Percentiles rank a stretch among this genome's conserved stretches.
phyloP scores from a whole-genome alignment of 2,329 filamentous ascomycete species.

The Clonostachys sp. region DNA sequence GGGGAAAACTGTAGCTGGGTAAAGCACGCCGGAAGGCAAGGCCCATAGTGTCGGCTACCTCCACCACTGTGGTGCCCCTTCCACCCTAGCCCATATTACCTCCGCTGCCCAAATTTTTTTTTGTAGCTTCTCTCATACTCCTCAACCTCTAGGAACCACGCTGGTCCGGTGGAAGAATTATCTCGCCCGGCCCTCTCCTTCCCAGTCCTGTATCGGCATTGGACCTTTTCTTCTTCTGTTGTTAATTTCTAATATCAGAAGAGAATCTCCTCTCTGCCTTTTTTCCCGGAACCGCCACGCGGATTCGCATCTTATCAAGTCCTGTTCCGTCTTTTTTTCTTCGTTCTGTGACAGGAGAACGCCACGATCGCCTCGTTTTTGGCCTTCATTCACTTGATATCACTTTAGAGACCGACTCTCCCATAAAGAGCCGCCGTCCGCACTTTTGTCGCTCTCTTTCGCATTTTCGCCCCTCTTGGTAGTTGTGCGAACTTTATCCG shows the following conservation, averaged over 20 bases:
- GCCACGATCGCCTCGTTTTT: slow-evolving; percentile 3
- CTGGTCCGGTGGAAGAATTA: slow-evolving; percentile 27
- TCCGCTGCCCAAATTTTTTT: slow-evolving; percentile 30
- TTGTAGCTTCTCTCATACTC: slow-evolving; percentile 27
- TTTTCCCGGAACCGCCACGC: slow-evolving; percentile 5
- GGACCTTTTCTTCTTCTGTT: slow-evolving; percentile 20
- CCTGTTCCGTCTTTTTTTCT: slow-evolving; percentile 5
- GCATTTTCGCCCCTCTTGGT: slow-evolving; percentile 3
- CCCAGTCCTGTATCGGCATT: slow-evolving; percentile 17
- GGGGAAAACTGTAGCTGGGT: too few relatives aligned
- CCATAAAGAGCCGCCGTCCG: background rate
- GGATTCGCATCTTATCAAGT: slow-evolving; percentile 4
- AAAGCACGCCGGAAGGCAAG: background rate
- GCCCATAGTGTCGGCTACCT: background rate
- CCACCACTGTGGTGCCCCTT: slow-evolving; percentile 6
- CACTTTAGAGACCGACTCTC: background rate
- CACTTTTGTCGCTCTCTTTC: slow-evolving; percentile 12
- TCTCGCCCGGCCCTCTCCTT: slow-evolving; percentile 20
- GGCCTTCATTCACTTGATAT: slow-evolving; percentile 2
- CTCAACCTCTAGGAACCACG: slow-evolving; percentile 24
- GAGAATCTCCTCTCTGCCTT: slow-evolving; percentile 15
- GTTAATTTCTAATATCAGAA: slow-evolving; percentile 14
- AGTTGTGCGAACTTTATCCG: slow-evolving; percentile 1
- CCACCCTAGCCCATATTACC: slow-evolving; percentile 22
- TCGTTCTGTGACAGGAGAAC: background rate